phyloP scores from a whole-genome alignment of 169 alveolate species.

The Cystoisospora suis region DNA sequence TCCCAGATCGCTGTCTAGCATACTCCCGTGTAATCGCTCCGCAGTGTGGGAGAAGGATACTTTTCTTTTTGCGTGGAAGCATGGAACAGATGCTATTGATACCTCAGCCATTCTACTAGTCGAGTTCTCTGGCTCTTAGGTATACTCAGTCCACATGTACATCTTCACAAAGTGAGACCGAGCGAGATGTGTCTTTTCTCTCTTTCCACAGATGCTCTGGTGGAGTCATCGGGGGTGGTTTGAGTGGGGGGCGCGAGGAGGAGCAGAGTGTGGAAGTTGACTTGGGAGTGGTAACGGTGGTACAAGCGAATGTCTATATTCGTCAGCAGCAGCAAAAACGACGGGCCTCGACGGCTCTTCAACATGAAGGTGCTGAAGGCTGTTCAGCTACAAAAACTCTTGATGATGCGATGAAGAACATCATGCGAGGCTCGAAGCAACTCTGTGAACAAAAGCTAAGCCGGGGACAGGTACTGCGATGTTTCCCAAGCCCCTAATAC shows the following conservation, averaged over 20 bases:
- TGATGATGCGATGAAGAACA: background rate
- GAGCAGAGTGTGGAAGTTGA: background rate
- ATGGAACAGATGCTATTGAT: no score
- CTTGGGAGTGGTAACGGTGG: background rate
- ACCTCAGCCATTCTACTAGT: no score
- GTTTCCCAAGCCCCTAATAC: no score
- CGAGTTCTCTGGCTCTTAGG: no score
- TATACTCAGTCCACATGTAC: no score
- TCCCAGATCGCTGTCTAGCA: no score
- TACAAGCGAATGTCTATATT: background rate
- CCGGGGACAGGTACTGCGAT: background rate
- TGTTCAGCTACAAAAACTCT: background rate
- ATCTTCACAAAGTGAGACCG: no score
- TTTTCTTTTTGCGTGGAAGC: no score
- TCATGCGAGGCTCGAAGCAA: background rate
- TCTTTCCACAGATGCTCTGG: no score
- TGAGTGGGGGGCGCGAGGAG: background rate
- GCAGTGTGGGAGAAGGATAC: no score
- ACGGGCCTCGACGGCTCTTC: background rate
- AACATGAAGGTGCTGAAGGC: background rate
- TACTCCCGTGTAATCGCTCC: no score
- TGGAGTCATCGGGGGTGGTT: background rate
- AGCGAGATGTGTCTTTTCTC: no score
- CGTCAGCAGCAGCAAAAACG: background rate
- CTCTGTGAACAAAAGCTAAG: background rate